phyloP scores from a whole-genome alignment of 352 stramenopile genomes.

The Paralagenidium karlingii region DNA sequence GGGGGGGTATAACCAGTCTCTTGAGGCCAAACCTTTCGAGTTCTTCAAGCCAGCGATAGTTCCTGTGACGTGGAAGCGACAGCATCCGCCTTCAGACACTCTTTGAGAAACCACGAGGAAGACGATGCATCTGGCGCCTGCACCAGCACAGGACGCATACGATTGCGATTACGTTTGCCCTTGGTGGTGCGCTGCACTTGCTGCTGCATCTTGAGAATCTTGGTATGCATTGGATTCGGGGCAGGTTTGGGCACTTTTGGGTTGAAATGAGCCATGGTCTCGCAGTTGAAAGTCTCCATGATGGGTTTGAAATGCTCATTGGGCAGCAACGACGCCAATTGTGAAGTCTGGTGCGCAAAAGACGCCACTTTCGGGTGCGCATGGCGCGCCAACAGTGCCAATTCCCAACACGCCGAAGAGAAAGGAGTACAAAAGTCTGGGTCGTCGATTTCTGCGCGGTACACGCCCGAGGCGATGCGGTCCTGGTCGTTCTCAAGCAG shows the following conservation, averaged over 20 bases:
- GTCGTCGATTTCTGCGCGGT: conserved; percentile 85
- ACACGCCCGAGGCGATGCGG: conserved; percentile 88
- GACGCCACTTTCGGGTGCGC: conserved; percentile 66
- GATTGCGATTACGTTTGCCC: conserved; percentile 39
- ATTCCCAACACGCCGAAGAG: conserved; percentile 88
- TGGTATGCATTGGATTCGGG: conserved; percentile 55
- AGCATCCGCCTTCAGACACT: conserved; percentile 17
- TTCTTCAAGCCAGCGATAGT: conserved; percentile 15
- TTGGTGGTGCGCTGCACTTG: conserved; percentile 34
- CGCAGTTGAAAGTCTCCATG: conserved; percentile 46
- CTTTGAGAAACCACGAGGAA: conserved; percentile 19
- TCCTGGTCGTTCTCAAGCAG: conserved; percentile 94
- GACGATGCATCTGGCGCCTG: conserved; percentile 11
- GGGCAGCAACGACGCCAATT: conserved; percentile 40
- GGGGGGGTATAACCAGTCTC: too few species aligned
- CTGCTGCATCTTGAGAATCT: conserved; percentile 35
- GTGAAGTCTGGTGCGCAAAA: conserved; percentile 49
- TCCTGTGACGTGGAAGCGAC: conserved; percentile 14
- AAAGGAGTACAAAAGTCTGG: conserved; percentile 94
- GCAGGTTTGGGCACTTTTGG: conserved; percentile 45
- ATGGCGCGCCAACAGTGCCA: conserved; percentile 81
- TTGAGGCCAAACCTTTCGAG: too few species aligned
- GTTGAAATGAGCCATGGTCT: conserved; percentile 25
- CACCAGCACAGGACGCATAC: conserved; percentile 40
- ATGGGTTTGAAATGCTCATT: conserved; percentile 53